Evolutionary conservation across 179 eudicot genomes (phyloP).

Genomic region (Drosera spatulata): DNA sequence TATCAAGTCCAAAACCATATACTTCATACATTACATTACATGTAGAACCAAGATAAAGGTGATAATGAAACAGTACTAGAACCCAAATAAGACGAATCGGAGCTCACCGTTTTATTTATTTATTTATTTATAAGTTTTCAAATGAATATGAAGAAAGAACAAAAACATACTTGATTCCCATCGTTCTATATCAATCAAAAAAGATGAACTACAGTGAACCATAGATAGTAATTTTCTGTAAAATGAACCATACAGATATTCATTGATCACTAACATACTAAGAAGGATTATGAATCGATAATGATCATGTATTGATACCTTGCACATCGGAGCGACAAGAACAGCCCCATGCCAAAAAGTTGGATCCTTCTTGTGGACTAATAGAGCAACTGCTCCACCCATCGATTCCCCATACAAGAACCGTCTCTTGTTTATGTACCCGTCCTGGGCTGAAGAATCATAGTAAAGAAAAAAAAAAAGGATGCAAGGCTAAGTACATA

Average conservation of each 20-base stretch:
- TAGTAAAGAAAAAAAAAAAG: background rate
- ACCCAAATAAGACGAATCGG: too few species aligned
- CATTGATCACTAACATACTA: too few species aligned
- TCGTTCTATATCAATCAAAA: background rate
- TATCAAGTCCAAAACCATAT: slow-evolving; percentile 9
- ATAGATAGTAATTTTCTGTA: too few species aligned
- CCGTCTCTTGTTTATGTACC: slow-evolving; percentile 57
- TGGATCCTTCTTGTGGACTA: slow-evolving; percentile 74
- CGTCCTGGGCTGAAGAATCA: slow-evolving; percentile 48
- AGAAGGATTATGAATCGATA: too few species aligned
- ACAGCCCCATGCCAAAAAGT: slow-evolving; percentile 86
- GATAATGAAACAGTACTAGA: too few species aligned
- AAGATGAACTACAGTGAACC: background rate
- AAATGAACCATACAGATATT: too few species aligned
- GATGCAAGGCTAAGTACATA: background rate
- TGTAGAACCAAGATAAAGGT: background rate
- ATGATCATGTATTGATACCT: slow-evolving; percentile 31
- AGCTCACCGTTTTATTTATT: too few species aligned
- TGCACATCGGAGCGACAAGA: slow-evolving; percentile 98
- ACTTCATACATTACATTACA: background rate
- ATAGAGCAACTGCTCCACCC: slow-evolving; percentile 96
- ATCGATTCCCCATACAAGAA: slow-evolving; percentile 94
- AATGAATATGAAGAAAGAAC: background rate
- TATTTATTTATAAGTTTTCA: background rate
- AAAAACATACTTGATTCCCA: background rate